Base-by-base conservation (phyloP, 306 rosid genomes). In the Cyamopsis tetragonoloba region DNA sequence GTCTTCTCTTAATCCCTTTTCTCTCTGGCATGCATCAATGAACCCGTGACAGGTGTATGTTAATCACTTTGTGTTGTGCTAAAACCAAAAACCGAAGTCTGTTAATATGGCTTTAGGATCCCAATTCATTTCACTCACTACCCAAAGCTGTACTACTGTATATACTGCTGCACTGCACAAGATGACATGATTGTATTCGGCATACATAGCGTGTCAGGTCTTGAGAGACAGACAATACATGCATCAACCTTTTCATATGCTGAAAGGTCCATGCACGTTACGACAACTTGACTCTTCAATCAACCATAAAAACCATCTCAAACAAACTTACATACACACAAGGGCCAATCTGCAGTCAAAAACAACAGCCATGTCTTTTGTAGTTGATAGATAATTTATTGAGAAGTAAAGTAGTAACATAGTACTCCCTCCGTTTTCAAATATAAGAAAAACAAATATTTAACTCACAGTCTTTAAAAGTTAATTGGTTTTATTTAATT, bases 21-120 rank as follows among this genome's bases (percentile, higher is more conserved):
- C 28, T 48, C 66, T 63, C 74, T 84, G 66, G 96, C 91, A n/a
- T n/a, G n/a, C n/a, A 86, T 72, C 24, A 70, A 47, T 46, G 62
- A 47, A 72, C 67, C 84, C 43, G 30, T 62, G 97, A 70, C 88
- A 91, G 66, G 77, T 82, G 92, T 86, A 79, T 62, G 44, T 51
- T 43, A 7, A 41, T 46, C 6, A n/a, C 35, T 34, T n/a, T n/a
- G n/a, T n/a, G n/a, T 24, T 69, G 31, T 23, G 41, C 42, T 55
- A 54, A 75, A 23, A 26, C 23, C 44, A 54, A 58, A 68, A 7
- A 7, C 57, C 15, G 15, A 13, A 41, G 13, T n/a, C n/a, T n/a
- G n/a, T n/a, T 62, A 7, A 3, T 35, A 12, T 65, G 9, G 37
- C 62, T 70, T 48, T 77, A 39, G 38, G 56, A 64, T 77, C 68